phyloP scores from a whole-genome alignment of 2,329 filamentous ascomycete species.

The Cladosporium sphaerospermum region DNA sequence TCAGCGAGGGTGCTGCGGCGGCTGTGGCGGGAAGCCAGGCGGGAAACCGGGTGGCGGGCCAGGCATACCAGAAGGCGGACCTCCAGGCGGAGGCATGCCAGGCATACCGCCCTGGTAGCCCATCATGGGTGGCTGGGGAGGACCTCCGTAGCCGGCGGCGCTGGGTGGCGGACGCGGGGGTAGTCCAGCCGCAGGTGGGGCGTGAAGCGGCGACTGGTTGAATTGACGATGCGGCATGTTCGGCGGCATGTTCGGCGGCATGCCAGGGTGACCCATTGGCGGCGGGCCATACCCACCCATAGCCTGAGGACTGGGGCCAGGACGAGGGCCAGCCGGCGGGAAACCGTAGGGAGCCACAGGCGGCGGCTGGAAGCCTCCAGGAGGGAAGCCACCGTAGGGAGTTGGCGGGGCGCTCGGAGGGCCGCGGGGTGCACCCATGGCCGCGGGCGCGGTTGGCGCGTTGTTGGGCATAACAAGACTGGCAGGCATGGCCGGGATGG shows the following conservation, averaged over 20 bases:
- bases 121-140: slow-evolving; percentile 27
- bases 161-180: slow-evolving; percentile 66
- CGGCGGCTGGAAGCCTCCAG: slow-evolving; percentile 18
- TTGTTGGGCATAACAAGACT: slow-evolving; percentile 55
- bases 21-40: background rate
- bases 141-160: slow-evolving; percentile 62
- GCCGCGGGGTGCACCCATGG: slow-evolving; percentile 31
- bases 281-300: slow-evolving; percentile 18
- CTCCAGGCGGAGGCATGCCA: slow-evolving; percentile 19
- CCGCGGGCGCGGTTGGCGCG: slow-evolving; percentile 37
- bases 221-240: slow-evolving; percentile 23
- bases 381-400: slow-evolving; percentile 17
- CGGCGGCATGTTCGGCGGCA: slow-evolving; percentile 21
- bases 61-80: slow-evolving; percentile 38
- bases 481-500: slow-evolving; percentile 67
- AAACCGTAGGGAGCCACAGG: slow-evolving; percentile 10
- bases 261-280: background rate
- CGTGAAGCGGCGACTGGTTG: slow-evolving; percentile 47
- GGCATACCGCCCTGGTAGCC: slow-evolving; percentile 34
- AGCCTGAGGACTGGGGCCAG: slow-evolving; percentile 17
- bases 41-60: background rate
- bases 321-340: slow-evolving; percentile 1
- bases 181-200: slow-evolving; percentile 53
- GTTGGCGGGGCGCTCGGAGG: slow-evolving; percentile 34
- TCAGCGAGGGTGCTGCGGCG: background rate